Percentiles rank a stretch among this genome's conserved stretches.
phyloP scores from a whole-genome alignment of 768 basidiomycete genomes.

The Boletus rubescentipes region DNA sequence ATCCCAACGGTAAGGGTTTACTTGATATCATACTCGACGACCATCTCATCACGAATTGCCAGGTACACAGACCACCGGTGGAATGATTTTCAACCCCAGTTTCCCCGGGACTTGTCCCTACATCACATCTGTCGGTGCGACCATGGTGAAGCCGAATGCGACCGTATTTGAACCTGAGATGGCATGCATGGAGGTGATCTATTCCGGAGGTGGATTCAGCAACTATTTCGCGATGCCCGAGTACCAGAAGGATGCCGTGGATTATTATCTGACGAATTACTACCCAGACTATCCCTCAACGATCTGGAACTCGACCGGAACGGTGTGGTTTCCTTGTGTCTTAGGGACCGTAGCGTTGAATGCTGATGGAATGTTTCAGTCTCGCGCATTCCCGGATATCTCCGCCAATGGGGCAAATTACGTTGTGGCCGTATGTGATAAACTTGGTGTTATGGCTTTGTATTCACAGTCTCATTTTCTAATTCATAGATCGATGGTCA shows the following conservation, averaged over 20 bases:
- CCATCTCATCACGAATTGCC: not conserved
- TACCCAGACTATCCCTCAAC: constrained; percentile 23
- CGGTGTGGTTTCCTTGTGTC: constrained; percentile 3
- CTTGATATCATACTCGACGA: not conserved
- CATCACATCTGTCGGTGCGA: constrained; percentile 50
- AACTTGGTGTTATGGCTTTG: not conserved
- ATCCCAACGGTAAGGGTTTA: constrained; percentile 19
- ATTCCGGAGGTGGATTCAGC: constrained; percentile 43
- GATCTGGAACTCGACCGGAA: constrained; percentile 32
- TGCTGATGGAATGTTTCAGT: constrained; percentile 24
- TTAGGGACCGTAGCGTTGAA: not conserved
- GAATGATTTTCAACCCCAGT: constrained; percentile 50
- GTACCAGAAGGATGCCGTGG: constrained; percentile 39
- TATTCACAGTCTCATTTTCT: not conserved
- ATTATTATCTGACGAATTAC: constrained; percentile 32
- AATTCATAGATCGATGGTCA: constrained; percentile 23
- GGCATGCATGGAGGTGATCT: constrained; percentile 43
- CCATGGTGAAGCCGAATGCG: constrained; percentile 40
- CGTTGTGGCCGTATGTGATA: constrained; percentile 20
- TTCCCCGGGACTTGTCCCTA: constrained; percentile 52
- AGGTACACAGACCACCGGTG: constrained; percentile 37
- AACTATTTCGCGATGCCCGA: constrained; percentile 41
- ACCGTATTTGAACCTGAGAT: constrained; percentile 49
- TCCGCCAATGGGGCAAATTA: constrained; percentile 38
- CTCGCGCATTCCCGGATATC: constrained; percentile 39